Evolutionary conservation across 192 early-diverging fungal species (phyloP).

Genomic region (Backusella morwellensis): DNA sequence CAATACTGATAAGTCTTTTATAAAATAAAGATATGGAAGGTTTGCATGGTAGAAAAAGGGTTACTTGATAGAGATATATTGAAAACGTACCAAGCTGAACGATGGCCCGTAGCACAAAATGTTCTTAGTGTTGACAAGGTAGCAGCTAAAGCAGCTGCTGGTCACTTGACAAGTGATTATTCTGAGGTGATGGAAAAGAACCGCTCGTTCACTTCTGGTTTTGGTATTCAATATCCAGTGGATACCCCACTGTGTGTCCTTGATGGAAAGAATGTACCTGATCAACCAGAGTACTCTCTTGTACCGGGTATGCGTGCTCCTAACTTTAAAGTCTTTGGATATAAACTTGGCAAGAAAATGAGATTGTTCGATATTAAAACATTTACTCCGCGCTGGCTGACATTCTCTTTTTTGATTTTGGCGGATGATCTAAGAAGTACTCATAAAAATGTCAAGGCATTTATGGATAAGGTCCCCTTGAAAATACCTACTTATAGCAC

Average conservation of each 20-base stretch:
- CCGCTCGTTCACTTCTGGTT: slow-evolving; percentile 23
- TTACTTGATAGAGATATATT: not conserved
- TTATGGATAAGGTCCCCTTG: not conserved
- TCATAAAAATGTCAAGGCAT: not conserved
- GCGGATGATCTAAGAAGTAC: slow-evolving; percentile 12
- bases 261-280: not conserved
- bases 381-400: not conserved
- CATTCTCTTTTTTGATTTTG: slow-evolving; percentile 17
- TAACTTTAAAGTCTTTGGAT: slow-evolving; percentile 22
- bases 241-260: not conserved
- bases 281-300: not conserved
- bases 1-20: not conserved
- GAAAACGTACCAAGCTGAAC: slow-evolving; percentile 17
- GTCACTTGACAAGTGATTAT: slow-evolving; percentile 1
- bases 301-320: slow-evolving; percentile 23
- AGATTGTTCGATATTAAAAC: slow-evolving; percentile 16
- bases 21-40: slow-evolving; percentile 26
- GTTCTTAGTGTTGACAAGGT: slow-evolving; percentile 25
- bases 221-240: slow-evolving; percentile 19
- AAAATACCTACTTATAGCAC: not conserved
- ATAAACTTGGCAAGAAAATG: slow-evolving; percentile 14
- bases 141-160: slow-evolving; percentile 20
- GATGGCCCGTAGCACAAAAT: slow-evolving; percentile 19
- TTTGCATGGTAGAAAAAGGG: slow-evolving; percentile 22
- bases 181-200: slow-evolving; percentile 14